Evolutionary conservation across 148 eudicot genomes (phyloP).

Genomic region (Simmondsia chinensis): DNA sequence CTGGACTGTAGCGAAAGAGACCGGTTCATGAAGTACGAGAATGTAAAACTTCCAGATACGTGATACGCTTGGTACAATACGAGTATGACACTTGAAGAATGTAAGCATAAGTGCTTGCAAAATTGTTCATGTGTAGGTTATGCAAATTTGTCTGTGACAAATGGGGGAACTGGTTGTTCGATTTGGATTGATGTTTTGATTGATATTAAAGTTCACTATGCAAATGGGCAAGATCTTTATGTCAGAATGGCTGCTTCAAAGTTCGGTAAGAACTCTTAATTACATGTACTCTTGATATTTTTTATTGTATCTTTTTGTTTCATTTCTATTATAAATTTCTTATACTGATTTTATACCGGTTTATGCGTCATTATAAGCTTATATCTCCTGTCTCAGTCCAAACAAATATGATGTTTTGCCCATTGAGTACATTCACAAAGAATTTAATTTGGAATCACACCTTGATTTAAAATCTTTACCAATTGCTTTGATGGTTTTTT

Average conservation of each 20-base stretch:
- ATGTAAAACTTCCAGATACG: constrained; percentile 16
- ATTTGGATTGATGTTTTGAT: constrained; percentile 16
- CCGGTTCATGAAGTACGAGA: background rate
- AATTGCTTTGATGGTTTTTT: too few species aligned
- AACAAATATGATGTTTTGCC: too few species aligned
- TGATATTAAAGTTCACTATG: constrained; percentile 5
- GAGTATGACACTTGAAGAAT: constrained; percentile 9
- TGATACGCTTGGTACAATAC: background rate
- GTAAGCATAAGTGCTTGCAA: constrained; percentile 9
- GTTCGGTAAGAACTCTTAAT: constrained; percentile 11
- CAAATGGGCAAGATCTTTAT: constrained; percentile 11
- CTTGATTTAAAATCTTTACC: too few species aligned
- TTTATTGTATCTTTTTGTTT: too few species aligned
- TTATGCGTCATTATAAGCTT: too few species aligned
- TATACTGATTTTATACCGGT: too few species aligned
- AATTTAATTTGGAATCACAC: too few species aligned
- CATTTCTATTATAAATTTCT: too few species aligned
- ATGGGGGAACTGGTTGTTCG: constrained; percentile 17
- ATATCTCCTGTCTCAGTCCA: too few species aligned
- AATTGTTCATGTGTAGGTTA: constrained; percentile 22
- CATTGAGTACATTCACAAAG: too few species aligned
- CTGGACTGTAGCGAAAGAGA: constrained; percentile 8
- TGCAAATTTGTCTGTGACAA: constrained; percentile 9
- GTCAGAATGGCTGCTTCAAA: constrained; percentile 16
- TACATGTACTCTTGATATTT: too few species aligned